Evolutionary conservation across 805 yeast genomes (phyloP), one percentile per base, ranked within the genome.

Genomic region (Kodamaea hsintzibuensis): DNA sequence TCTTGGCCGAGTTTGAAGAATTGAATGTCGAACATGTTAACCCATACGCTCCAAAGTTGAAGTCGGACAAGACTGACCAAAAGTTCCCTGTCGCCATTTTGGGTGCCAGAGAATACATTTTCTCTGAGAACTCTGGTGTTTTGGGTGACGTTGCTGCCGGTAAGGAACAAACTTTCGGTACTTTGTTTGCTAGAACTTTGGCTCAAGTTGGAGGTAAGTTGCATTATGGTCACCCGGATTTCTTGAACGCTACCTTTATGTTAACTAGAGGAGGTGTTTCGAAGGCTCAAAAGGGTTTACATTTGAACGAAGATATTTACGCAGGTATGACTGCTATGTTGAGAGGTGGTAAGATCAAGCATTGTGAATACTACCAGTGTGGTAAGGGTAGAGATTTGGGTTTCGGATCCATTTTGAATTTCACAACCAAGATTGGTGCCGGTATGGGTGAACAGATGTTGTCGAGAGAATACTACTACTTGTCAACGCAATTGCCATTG

Each of bases 401-500:
- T 67, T 88, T 88, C 71, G 91, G 91, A 55, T 87, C 95, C 4
- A 88, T 88, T 73, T 78, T 88, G 79, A 88, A 88, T 72, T 88
- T 88, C 80, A 88, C 91, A 18, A 88, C 92, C 42, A 88, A 88
- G 73, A 88, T 88, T 80, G 96, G 96, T 72, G 92, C 95, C 61
- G 96, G 96, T 73, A 88, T 88, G 96, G 95, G 95, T 70, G 96
- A 88, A 72, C 96, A 88, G 70, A 86, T 88, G 85, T 75, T 88
- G 56, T 87, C 92, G 25, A 81, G 96, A 74, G 96, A 88, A 69
- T 88, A 88, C 69, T 88, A 85, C 72, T 87, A 88, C 70, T 71
- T 88, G 70, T 91, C 93, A 65, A 85, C 93, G 39, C 91, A 85
- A 66, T 74, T 88, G 58, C 95, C 93, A 44, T 72, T 88, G 63